phyloP scores from a whole-genome alignment of 495 filamentous ascomycete genomes.

The Beverwykella pulmonaria region DNA sequence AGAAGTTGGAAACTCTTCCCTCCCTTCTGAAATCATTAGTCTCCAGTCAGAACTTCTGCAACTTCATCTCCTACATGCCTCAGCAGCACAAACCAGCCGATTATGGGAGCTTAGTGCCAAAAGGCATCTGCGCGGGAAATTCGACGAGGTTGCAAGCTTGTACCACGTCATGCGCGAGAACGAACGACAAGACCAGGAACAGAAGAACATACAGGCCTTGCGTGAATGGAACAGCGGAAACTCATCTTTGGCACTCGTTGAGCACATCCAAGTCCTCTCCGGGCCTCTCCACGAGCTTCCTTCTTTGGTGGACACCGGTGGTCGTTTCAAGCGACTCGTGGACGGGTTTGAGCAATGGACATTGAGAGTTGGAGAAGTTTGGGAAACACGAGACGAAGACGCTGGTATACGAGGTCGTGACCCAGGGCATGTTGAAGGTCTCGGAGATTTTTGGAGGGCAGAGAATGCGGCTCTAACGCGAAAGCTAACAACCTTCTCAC shows the following conservation, averaged over 20 bases:
- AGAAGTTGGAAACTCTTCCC: conserved; percentile 56
- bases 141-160: conserved; percentile 44
- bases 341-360: conserved; percentile 58
- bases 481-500: conserved; percentile 26
- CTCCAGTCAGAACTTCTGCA: conserved; percentile 75
- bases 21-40: conserved; percentile 20
- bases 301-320: conserved; percentile 53
- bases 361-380: conserved; percentile 46
- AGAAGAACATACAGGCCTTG: conserved; percentile 33
- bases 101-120: conserved; percentile 55
- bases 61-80: conserved; percentile 67
- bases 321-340: conserved; percentile 54
- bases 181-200: conserved; percentile 35
- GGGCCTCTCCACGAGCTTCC: conserved; percentile 55
- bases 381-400: conserved; percentile 42
- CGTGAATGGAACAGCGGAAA: conserved; percentile 30
- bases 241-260: conserved; percentile 47
- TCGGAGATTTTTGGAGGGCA: conserved; percentile 33
- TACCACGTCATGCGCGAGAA: conserved; percentile 41
- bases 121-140: conserved; percentile 47
- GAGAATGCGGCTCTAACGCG: conserved; percentile 34
- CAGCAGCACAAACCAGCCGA: conserved; percentile 43
- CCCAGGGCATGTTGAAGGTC: conserved; percentile 22
- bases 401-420: conserved; percentile 25
- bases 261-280: conserved; percentile 57